Base-by-base conservation (phyloP, 371 early-diverging fungal species). In the Haplosporangium sp. region DNA sequence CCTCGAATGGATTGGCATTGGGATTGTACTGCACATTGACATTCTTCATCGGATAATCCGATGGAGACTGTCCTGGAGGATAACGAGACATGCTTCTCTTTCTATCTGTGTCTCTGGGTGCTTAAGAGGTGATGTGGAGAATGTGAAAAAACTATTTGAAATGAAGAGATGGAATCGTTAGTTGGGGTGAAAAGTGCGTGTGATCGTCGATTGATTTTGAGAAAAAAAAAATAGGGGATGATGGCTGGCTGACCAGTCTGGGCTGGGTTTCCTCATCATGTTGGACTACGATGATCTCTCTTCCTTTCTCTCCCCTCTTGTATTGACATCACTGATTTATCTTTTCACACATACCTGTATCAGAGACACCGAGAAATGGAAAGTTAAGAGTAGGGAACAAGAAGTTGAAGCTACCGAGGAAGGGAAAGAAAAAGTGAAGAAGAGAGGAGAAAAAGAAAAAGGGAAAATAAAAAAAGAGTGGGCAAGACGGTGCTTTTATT, bases 31-130 rank as follows among this genome's bases (percentile, higher is more conserved):
- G 72, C 21, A 71, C 64, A 46, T 63, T 67, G 52, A 77, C 71
- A 55, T 77, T 77, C 68, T 77, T 72, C 79, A 77, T 77, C 65
- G 79, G 79, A 67, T 72, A 72, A 29, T 72, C 79, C 68, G 79
- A 65, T 43, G 75, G 70, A 18, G 42, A 10, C 57, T 72, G 72
- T 64, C 79, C 79, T 50, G 70, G 75, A 23, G 67, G 74, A 46
- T 66, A 77, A 62, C 67, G 71, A 55, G 77, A 77, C 77, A 77
- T 77, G 50, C 18, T 67, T 46, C 14, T 59, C 37, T 62, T 47
- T 21, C 46, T 59, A 59, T 37, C 14, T 64, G 29, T n/a, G 43
- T 37, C 29, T 50, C 60, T 55, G 58, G 21, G 48, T n/a, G 40
- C 16, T 53, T 42, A 41, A 29, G 14, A 46, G 37, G 16, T 20